A percentile compares a stretch with the other conserved stretches of the same genome.
Conservation (phyloP, 164 flowering plant species). For the Euptelea pleiosperma region DNA sequence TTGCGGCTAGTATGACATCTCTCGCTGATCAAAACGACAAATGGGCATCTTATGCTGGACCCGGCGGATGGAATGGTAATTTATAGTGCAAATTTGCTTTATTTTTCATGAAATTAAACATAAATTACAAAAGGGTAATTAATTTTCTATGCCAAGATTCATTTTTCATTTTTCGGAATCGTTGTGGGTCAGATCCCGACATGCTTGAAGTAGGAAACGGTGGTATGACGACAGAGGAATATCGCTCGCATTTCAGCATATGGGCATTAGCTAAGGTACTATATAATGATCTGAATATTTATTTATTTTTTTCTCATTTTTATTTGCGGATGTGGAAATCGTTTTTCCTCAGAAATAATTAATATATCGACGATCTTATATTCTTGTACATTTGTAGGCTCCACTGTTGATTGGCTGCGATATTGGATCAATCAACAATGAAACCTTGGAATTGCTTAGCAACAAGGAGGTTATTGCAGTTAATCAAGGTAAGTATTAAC, state of each 20-base stretch:
- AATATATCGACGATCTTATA: not conserved
- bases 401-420: slow-evolving; percentile 82
- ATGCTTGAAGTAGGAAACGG: slow-evolving; percentile 96
- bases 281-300: not conserved
- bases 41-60: slow-evolving; percentile 77
- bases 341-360: not conserved
- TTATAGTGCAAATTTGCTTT: too few species aligned
- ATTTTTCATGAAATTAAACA: not conserved
- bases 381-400: slow-evolving; percentile 38
- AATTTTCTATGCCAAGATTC: not conserved
- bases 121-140: too few species aligned
- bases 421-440: slow-evolving; percentile 41
- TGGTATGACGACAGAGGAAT: slow-evolving; percentile 74
- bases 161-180: not conserved
- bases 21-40: slow-evolving; percentile 58
- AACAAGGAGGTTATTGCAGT: slow-evolving; percentile 75
- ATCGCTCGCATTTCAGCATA: slow-evolving; percentile 82
- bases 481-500: slow-evolving; percentile 56
- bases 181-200: slow-evolving; percentile 57
- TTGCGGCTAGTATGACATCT: slow-evolving; percentile 44
- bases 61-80: slow-evolving; percentile 85
- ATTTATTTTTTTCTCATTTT: not conserved
- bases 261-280: slow-evolving; percentile 77
- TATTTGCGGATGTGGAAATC: too few species aligned
- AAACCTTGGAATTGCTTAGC: slow-evolving; percentile 43